A percentile compares a stretch with the other conserved stretches of the same genome.
These are phyloP conservation scores for Eimeria falciformis DNA, from an alignment of 169 alveolate genomes.

Conservation along the genomic window DNA sequence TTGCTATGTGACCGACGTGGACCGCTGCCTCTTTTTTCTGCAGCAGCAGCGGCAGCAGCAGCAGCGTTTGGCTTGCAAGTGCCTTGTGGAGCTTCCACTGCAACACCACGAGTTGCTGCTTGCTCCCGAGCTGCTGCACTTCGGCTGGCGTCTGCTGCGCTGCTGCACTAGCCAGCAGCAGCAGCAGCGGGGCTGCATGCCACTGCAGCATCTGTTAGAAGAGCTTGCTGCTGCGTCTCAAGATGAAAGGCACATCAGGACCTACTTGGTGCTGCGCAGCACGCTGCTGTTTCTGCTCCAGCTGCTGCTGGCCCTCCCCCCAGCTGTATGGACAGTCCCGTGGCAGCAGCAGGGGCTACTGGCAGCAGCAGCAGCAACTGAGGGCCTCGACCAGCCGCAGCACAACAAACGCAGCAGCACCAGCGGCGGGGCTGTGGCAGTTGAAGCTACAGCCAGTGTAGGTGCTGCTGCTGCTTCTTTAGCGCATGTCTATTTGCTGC, in stretches of 20 bases:
- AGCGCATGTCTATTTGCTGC: slow-evolving; percentile 44
- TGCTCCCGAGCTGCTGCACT: slow-evolving; percentile 62
- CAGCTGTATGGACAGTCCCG: slow-evolving; percentile 49
- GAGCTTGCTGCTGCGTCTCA: slow-evolving; percentile 51
- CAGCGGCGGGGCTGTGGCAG: slow-evolving; percentile 1
- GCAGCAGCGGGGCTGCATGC: slow-evolving; percentile 48
- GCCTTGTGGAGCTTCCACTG: slow-evolving; percentile 55
- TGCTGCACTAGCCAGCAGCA: background rate
- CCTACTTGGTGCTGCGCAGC: slow-evolving; percentile 41
- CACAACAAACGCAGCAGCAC: slow-evolving; percentile 56
- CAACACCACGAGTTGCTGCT: slow-evolving; percentile 64
- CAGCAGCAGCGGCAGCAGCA: slow-evolving; percentile 73
- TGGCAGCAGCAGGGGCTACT: slow-evolving; percentile 76
- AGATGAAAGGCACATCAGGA: slow-evolving; percentile 42
- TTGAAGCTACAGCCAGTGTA: background rate
- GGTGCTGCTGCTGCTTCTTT: slow-evolving; percentile 1
- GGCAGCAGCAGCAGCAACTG: slow-evolving; percentile 74
- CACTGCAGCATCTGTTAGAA: slow-evolving; percentile 69
- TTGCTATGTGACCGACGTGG: slow-evolving; percentile 32
- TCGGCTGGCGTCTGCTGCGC: slow-evolving; percentile 72
- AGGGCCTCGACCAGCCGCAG: slow-evolving; percentile 62
- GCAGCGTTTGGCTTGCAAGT: slow-evolving; percentile 54
- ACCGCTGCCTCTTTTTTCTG: slow-evolving; percentile 39
- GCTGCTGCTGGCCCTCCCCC: slow-evolving; percentile 67
- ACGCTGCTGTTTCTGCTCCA: slow-evolving; percentile 59